phyloP scores from a whole-genome alignment of 306 rosid genomes.

The Castanea mollissima region DNA sequence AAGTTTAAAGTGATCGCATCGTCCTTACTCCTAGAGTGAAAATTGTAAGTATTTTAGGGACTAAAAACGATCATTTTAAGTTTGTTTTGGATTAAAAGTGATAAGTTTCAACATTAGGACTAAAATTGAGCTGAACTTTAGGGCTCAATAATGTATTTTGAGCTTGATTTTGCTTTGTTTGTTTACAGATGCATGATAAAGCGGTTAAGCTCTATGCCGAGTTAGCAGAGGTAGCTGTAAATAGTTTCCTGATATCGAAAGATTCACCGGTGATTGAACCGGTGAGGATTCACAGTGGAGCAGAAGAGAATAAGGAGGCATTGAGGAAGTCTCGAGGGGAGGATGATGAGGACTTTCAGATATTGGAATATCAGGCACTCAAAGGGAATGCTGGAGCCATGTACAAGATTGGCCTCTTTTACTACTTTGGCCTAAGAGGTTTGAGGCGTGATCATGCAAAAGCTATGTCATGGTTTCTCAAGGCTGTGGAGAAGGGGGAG shows the following conservation, averaged over 20 bases:
- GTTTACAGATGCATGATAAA: conserved; percentile 73
- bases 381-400: conserved; percentile 92
- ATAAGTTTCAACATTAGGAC: no score
- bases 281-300: conserved; percentile 81
- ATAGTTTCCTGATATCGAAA: conserved; percentile 77
- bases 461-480: conserved; percentile 82
- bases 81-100: no score
- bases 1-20: no score
- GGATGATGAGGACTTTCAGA: conserved; percentile 93
- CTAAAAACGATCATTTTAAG: no score
- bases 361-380: conserved; percentile 92
- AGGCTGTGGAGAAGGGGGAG: conserved; percentile 94
- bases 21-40: no score
- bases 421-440: conserved; percentile 93
- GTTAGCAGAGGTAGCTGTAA: conserved; percentile 85
- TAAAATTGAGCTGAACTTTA: no score
- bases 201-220: conserved; percentile 82
- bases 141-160: no score
- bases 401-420: conserved; percentile 93
- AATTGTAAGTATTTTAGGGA: no score
- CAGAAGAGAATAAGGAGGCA: conserved; percentile 95
- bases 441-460: conserved; percentile 86
- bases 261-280: conserved; percentile 91
- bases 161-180: background rate
- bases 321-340: conserved; percentile 87